A percentile compares a stretch with the other conserved stretches of the same genome.
Evolutionary conservation across 495 filamentous ascomycete genomes (phyloP).

Genomic region (Durotheca rogersii): DNA sequence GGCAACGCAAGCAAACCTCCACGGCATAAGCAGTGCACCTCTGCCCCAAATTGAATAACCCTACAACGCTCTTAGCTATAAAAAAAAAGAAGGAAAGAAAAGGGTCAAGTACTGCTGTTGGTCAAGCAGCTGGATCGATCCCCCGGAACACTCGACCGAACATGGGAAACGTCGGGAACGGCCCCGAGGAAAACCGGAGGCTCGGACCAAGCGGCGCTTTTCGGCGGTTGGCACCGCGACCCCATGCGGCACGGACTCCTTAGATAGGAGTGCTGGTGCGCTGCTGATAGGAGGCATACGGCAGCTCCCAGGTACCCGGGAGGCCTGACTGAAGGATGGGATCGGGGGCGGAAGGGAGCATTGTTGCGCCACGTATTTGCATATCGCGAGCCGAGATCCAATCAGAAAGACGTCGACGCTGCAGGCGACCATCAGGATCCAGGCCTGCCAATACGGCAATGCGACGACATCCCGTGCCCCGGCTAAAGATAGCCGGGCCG

Average conservation of each 20-base stretch:
- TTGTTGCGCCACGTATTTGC: constrained; percentile 15
- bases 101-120: no score
- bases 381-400: constrained; percentile 18
- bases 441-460: not conserved
- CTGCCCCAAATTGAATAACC: no score
- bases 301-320: no score
- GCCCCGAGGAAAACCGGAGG: no score
- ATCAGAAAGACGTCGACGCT: constrained; percentile 15
- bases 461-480: not conserved
- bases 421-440: not conserved
- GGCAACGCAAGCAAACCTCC: no score
- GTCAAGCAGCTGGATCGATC: no score
- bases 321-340: constrained; percentile 1
- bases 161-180: no score
- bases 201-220: constrained; percentile 3
- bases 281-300: not conserved
- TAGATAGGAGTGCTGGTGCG: not conserved
- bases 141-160: no score
- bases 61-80: no score
- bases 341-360: no score
- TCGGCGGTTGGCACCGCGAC: constrained; percentile 21
- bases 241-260: not conserved
- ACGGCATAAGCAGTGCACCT: no score
- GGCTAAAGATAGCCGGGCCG: constrained; percentile 13
- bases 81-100: no score